phyloP scores from a whole-genome alignment of 2,329 filamentous ascomycete species.

The Talaromyces islandicus region DNA sequence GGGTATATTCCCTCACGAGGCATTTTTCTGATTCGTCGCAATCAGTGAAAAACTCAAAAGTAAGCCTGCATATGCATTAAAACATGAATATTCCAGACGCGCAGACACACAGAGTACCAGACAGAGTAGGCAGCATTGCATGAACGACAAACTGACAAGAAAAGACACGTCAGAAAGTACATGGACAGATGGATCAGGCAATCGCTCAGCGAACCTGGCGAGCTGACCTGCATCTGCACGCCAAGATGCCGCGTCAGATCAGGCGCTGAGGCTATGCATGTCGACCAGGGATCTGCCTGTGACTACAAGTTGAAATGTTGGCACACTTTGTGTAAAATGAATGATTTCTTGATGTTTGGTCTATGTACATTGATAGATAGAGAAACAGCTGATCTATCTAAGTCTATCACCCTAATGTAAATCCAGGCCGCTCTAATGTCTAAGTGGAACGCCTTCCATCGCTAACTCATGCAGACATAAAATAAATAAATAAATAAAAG shows the following conservation, averaged over 20 bases:
- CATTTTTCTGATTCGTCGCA: not conserved
- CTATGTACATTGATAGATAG: not conserved
- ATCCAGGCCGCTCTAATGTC: not conserved
- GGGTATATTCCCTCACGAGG: not conserved
- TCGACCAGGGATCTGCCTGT: not conserved
- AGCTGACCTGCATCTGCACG: no score
- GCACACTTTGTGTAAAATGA: not conserved
- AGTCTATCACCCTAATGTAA: not conserved
- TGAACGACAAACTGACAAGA: not conserved
- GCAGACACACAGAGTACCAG: no score
- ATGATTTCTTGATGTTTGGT: not conserved
- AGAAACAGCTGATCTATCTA: not conserved
- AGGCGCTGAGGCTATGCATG: not conserved
- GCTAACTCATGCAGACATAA: not conserved
- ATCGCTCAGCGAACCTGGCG: not conserved
- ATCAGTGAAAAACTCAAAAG: not conserved
- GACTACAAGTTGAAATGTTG: not conserved
- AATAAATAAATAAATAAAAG: no score
- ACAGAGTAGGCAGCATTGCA: not conserved
- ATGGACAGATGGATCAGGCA: not conserved
- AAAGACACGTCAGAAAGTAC: not conserved
- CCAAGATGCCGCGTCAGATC: not conserved
- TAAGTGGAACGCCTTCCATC: not conserved
- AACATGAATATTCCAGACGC: no score
- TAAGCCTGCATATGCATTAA: not conserved